These are phyloP conservation scores for Trichothecium sympodiale DNA, from an alignment of 2,329 filamentous ascomycete species.

Conservation along the genomic window DNA sequence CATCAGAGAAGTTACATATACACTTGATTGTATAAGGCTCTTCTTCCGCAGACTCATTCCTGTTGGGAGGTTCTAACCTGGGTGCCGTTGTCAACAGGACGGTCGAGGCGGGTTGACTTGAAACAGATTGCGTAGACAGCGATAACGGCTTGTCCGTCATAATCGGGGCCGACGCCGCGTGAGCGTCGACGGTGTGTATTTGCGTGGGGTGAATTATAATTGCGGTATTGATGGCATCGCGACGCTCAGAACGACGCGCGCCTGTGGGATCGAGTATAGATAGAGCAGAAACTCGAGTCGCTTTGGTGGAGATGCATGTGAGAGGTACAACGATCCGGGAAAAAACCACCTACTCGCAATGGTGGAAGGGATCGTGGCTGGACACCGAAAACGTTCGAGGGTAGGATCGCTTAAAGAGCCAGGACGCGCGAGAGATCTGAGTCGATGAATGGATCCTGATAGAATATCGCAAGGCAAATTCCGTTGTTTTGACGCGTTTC, in stretches of 20 bases:
- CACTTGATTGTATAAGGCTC: constrained; percentile 95
- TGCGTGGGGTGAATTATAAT: constrained; percentile 32
- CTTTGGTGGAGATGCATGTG: background rate
- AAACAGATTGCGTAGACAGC: constrained; percentile 43
- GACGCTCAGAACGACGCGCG: constrained; percentile 36
- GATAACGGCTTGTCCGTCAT: constrained; percentile 49
- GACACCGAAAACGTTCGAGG: background rate
- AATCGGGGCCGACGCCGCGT: constrained; percentile 39
- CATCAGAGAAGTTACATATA: constrained; percentile 86
- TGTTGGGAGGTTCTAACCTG: constrained; percentile 29
- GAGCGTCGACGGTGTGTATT: constrained; percentile 16
- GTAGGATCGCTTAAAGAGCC: constrained; percentile 2
- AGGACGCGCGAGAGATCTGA: constrained; percentile 4
- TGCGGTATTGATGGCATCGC: constrained; percentile 47
- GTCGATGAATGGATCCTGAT: background rate
- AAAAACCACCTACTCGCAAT: constrained; percentile 4
- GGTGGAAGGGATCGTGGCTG: constrained; percentile 1
- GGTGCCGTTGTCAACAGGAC: constrained; percentile 17
- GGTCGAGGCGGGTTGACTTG: constrained; percentile 38
- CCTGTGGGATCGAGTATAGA: constrained; percentile 12
- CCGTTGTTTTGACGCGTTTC: constrained; percentile 10
- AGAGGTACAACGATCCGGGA: background rate
- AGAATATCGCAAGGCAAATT: constrained; percentile 7
- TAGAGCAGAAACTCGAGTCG: constrained; percentile 8
- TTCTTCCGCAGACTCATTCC: constrained; percentile 50